These are phyloP conservation scores for Haematococcus sp. DNA, from an alignment of 139 green algal species.

Conservation along the genomic window DNA sequence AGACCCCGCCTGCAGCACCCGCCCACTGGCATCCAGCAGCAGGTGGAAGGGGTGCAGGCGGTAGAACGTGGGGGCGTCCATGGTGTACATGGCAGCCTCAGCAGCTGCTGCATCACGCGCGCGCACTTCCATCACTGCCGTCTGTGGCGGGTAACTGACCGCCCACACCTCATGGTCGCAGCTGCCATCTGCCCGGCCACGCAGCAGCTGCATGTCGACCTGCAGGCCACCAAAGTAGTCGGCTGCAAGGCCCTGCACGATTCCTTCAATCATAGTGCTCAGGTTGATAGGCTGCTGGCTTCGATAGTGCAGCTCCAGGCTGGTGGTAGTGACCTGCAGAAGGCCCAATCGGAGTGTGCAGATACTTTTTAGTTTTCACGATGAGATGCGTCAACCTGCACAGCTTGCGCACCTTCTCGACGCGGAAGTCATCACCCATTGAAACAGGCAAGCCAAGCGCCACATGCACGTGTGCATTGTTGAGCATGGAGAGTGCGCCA, in stretches of 20 bases:
- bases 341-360: too few relatives aligned
- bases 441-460: constrained; percentile 7
- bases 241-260: constrained; percentile 1
- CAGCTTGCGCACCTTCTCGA: constrained; percentile 1
- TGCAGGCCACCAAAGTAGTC: background rate
- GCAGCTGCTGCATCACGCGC: background rate
- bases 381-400: too few relatives aligned
- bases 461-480: constrained; percentile 14
- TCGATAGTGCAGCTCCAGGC: constrained; percentile 19
- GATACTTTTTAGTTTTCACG: too few relatives aligned
- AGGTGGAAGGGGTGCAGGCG: constrained; percentile 43
- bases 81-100: background rate
- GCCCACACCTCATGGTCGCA: constrained; percentile 19
- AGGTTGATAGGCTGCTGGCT: background rate
- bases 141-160: too few relatives aligned
- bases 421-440: constrained; percentile 1
- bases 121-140: too few relatives aligned
- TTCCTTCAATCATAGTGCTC: background rate
- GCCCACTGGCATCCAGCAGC: constrained; percentile 20
- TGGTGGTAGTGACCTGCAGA: constrained; percentile 9
- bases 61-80: constrained; percentile 18
- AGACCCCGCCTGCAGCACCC: constrained; percentile 18
- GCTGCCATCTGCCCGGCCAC: constrained; percentile 1
- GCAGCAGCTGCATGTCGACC: constrained; percentile 3
- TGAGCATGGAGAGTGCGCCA: constrained; percentile 7